Evolutionary conservation across 805 yeast genomes (phyloP).

Genomic region (Clavispora vitiphila): DNA sequence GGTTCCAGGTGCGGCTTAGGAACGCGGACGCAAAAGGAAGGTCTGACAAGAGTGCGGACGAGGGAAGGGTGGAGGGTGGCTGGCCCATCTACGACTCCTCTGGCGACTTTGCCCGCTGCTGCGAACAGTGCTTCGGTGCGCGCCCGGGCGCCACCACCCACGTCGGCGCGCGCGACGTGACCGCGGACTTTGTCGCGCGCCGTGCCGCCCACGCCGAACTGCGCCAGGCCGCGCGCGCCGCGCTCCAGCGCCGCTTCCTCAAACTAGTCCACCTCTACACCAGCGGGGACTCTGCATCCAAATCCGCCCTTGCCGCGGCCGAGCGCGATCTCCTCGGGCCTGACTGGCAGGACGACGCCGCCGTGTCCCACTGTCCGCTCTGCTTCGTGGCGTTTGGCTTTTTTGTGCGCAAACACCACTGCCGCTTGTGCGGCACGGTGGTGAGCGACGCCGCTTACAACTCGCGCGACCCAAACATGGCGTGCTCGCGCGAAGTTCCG

Average conservation of each 20-base stretch:
- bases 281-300: background rate
- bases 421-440: slow-evolving; percentile 79
- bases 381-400: slow-evolving; percentile 59
- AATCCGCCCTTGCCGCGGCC: slow-evolving; percentile 7
- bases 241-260: slow-evolving; percentile 54
- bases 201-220: slow-evolving; percentile 46
- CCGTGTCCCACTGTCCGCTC: slow-evolving; percentile 50
- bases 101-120: slow-evolving; percentile 68
- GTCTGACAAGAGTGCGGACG: slow-evolving; percentile 32
- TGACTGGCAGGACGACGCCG: slow-evolving; percentile 60
- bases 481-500: slow-evolving; percentile 73
- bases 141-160: slow-evolving; percentile 49
- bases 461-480: slow-evolving; percentile 30
- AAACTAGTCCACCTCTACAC: slow-evolving; percentile 35
- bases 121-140: slow-evolving; percentile 52
- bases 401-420: slow-evolving; percentile 75
- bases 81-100: slow-evolving; percentile 23
- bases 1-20: slow-evolving; percentile 47
- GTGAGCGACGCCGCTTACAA: slow-evolving; percentile 60
- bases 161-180: slow-evolving; percentile 36
- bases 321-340: slow-evolving; percentile 27
- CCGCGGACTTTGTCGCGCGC: slow-evolving; percentile 32
- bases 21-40: slow-evolving; percentile 41
- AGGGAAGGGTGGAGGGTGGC: too few relatives aligned
- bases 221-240: slow-evolving; percentile 47